Evolutionary conservation across 805 yeast species (phyloP).

Genomic region (Priceomyces haplophilus): DNA sequence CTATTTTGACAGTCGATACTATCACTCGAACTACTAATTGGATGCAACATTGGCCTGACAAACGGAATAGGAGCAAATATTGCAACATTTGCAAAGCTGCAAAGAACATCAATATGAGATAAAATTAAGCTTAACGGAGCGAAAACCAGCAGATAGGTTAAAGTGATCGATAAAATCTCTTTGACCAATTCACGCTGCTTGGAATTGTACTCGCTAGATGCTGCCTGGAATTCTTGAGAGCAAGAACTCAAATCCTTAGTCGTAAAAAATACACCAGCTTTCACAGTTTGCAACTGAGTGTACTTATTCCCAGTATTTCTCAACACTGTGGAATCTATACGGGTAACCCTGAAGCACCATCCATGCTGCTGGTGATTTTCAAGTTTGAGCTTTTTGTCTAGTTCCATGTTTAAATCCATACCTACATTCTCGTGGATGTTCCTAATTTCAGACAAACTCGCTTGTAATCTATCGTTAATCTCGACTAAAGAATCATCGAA

Average conservation of each 20-base stretch:
- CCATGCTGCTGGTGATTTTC: slow-evolving; percentile 88
- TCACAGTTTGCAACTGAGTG: slow-evolving; percentile 82
- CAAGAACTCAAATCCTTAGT: slow-evolving; percentile 61
- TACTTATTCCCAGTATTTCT: slow-evolving; percentile 57
- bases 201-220: slow-evolving; percentile 64
- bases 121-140: slow-evolving; percentile 61
- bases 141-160: slow-evolving; percentile 78
- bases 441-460: slow-evolving; percentile 47
- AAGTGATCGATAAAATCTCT: slow-evolving; percentile 77
- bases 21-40: slow-evolving; percentile 35
- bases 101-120: slow-evolving; percentile 78
- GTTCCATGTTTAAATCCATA: slow-evolving; percentile 74
- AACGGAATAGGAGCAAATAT: slow-evolving; percentile 78
- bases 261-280: slow-evolving; percentile 93
- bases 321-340: slow-evolving; percentile 80
- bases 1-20: slow-evolving; percentile 34
- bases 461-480: slow-evolving; percentile 57
- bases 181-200: slow-evolving; percentile 77
- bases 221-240: slow-evolving; percentile 54
- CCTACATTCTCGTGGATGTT: slow-evolving; percentile 62
- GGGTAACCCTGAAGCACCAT: slow-evolving; percentile 90
- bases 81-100: slow-evolving; percentile 80
- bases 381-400: slow-evolving; percentile 83
- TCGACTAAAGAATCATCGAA: slow-evolving; percentile 74
- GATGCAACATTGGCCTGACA: slow-evolving; percentile 67